phyloP scores from a whole-genome alignment of 306 rosid genomes.

The Dryas drummondii region DNA sequence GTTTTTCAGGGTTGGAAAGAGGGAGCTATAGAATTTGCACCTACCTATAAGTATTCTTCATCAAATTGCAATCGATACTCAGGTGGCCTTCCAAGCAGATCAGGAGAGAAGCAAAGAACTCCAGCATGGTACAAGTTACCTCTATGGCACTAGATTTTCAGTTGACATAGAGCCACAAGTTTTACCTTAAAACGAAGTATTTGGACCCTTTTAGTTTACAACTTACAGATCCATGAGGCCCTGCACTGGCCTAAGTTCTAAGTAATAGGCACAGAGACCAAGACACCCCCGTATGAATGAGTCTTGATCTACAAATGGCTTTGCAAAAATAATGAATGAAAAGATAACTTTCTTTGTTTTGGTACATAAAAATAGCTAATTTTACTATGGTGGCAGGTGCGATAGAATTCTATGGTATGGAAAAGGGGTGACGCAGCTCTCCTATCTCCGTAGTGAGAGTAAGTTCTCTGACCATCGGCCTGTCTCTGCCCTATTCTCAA shows the following conservation, averaged over 20 bases:
- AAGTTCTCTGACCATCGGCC: constrained; percentile 98
- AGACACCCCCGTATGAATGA: background rate
- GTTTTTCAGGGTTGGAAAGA: constrained; percentile 93
- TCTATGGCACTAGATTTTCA: background rate
- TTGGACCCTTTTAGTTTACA: background rate
- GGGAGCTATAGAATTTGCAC: constrained; percentile 85
- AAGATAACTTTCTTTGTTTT: background rate
- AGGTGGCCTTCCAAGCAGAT: constrained; percentile 59
- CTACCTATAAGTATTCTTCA: constrained; percentile 78
- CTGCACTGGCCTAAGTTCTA: constrained; percentile 7
- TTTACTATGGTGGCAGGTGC: constrained; percentile 58
- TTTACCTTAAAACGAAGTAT: background rate
- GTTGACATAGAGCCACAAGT: background rate
- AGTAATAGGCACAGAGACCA: constrained; percentile 7
- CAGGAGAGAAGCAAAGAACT: constrained; percentile 93
- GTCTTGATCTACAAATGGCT: background rate
- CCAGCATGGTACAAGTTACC: constrained; percentile 74
- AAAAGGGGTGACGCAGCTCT: constrained; percentile 78
- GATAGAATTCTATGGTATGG: constrained; percentile 93
- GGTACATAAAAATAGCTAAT: background rate
- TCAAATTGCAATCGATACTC: constrained; percentile 62
- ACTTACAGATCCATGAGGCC: background rate
- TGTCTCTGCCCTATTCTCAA: constrained; percentile 83
- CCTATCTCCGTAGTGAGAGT: constrained; percentile 83
- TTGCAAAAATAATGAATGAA: constrained; percentile 3